Evolutionary conservation across 768 basidiomycete species (phyloP), one percentile per base, ranked within the genome.

Genomic region (Boletus subparvulus): DNA sequence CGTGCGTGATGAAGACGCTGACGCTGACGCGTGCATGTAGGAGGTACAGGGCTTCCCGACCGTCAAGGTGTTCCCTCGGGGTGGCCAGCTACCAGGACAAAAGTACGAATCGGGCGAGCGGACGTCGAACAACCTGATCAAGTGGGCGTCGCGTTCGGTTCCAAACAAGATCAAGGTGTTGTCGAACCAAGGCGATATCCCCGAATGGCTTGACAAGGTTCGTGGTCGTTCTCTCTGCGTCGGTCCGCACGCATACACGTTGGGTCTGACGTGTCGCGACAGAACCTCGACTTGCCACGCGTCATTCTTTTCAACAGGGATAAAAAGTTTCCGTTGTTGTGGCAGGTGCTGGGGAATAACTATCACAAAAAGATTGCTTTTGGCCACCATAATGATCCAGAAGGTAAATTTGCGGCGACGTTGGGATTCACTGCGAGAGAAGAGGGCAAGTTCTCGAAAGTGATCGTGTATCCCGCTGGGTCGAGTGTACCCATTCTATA

Each of bases 41-140:
- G 85, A 85, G 14, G 83, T 97, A 21, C 79, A 94, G 73, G 94
- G 94, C 3, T 98, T 94, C 81, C 94, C 94, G 3, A 97, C 94
- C 3, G 78, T 98, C 70, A 98, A 98, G 77, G 85, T 87, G 3
- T 98, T 88, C 75, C 92, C 94, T 12, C 81, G 88, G 41, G 94
- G 94, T 9, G 78, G 75, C 10, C 77, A 83, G 51, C 68, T 83
- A 3, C 77, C 81, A 1, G 79, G 90, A 1, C 79, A 88, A 59
- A 74, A 79, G 19, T 96, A 88, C 67, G 83, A 91, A 0, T 75
- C 76, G 13, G 77, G 78, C 19, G 87, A 93, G 60, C 83, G 94
- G 44, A 88, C 86, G 47, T 83, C 87, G 2, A 84, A 77, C 32
- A 81, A 82, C 8, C 74, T 98, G 65, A 87, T 86, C 69, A 84